A percentile compares a stretch with the other conserved stretches of the same genome.
These are phyloP conservation scores for Pichia sp. DNA, from an alignment of 1,139 yeast genomes.

Conservation along the genomic window DNA sequence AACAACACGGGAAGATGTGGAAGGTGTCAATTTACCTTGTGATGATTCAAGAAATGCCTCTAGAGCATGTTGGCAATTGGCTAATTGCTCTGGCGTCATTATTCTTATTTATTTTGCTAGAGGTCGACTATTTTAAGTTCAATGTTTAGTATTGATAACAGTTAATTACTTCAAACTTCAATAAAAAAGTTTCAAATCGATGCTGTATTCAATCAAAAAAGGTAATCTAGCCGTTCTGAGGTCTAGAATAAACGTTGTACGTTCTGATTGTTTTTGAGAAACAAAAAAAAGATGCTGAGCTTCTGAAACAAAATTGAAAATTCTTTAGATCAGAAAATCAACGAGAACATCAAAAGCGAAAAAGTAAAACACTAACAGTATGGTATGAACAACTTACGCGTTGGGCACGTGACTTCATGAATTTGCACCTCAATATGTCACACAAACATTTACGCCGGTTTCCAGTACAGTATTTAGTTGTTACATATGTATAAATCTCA, in stretches of 20 bases:
- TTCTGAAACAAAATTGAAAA: neutral
- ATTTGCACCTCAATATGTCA: too few relatives aligned
- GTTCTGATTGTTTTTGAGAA: too few relatives aligned
- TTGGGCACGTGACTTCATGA: neutral
- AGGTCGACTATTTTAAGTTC: neutral
- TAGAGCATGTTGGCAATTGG: conserved; percentile 41
- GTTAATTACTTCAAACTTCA: too few relatives aligned
- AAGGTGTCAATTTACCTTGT: conserved; percentile 39
- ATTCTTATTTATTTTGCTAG: neutral
- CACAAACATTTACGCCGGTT: too few relatives aligned
- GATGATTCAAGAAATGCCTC: conserved; percentile 49
- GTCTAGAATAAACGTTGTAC: too few relatives aligned
- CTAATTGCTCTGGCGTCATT: conserved; percentile 6
- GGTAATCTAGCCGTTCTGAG: neutral
- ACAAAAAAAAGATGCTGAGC: neutral
- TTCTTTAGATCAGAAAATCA: neutral
- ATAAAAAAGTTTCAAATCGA: too few relatives aligned
- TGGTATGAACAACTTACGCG: neutral
- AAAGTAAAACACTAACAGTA: neutral
- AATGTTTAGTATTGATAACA: neutral
- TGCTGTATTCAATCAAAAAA: too few relatives aligned
- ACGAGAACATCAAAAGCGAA: neutral
- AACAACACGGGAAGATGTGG: conserved; percentile 54
- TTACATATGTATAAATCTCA: neutral
- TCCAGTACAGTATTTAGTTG: too few relatives aligned